These are phyloP conservation scores for Aspergillus affinis DNA, from an alignment of 495 filamentous ascomycete genomes.

Conservation along the genomic window DNA sequence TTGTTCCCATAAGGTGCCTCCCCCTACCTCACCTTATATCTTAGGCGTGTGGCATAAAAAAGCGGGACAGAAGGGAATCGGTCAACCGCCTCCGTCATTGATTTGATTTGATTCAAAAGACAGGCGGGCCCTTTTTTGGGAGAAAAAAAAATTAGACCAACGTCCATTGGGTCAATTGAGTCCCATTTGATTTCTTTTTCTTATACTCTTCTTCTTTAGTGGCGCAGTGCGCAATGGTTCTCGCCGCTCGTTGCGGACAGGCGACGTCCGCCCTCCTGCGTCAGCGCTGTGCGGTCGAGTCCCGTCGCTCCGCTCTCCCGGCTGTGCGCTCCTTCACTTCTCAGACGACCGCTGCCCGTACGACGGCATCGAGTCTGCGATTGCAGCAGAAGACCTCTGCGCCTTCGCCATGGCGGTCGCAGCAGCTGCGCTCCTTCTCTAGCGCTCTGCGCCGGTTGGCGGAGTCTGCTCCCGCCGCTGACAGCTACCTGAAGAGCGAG, in stretches of 20 bases:
- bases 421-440: conserved; percentile 49
- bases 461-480: conserved; percentile 69
- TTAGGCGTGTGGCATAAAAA: conserved; percentile 25
- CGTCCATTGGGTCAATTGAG: conserved; percentile 15
- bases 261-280: conserved; percentile 44
- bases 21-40: conserved; percentile 16
- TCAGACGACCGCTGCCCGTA: conserved; percentile 31
- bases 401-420: conserved; percentile 36
- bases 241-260: conserved; percentile 52
- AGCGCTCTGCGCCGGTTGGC: conserved; percentile 40
- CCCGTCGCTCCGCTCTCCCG: conserved; percentile 37
- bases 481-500: conserved; percentile 86
- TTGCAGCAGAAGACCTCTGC: conserved; percentile 35
- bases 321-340: conserved; percentile 45
- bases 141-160: conserved; percentile 13
- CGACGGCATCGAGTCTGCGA: conserved; percentile 37
- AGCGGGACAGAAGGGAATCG: conserved; percentile 24
- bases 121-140: conserved; percentile 10
- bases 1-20: conserved; percentile 7
- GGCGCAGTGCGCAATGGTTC: conserved; percentile 48
- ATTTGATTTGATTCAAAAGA: not conserved
- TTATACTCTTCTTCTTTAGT: conserved; percentile 13
- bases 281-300: conserved; percentile 45
- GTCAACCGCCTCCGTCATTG: not conserved
- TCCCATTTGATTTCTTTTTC: conserved; percentile 13